Base-by-base conservation (phyloP, 176 grass and related monocot genomes). In the Areca catechu region DNA sequence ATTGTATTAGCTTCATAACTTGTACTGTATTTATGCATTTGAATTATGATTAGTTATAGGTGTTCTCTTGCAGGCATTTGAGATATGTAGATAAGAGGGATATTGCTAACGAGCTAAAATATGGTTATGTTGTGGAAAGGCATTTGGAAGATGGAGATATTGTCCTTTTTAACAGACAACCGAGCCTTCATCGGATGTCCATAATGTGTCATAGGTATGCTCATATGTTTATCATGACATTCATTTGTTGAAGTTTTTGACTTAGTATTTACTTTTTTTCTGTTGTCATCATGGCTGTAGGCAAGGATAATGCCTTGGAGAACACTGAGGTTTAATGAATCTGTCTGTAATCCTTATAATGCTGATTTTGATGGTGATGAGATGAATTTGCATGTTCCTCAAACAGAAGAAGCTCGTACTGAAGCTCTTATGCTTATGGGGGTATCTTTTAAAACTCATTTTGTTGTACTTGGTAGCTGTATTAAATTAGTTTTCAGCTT, bases 331-430 rank as follows among this genome's bases (percentile, higher is more conserved):
- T 96, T 96, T 85, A 96, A 96, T 65, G 92, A 96, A 72, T 90
- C 92, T 53, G 92, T 96, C 63, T 96, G 92, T 62, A 96, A 96
- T 58, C 92, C 92, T 15, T 96, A 96, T 51, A 96, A 96, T 87
- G 92, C 92, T 81, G 86, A 96, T 77, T 96, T 96, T 81, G 92
- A 96, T 65, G 92, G 92, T 52, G 92, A 96, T 69, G 92, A 96
- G 71, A 96, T 96, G 92, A 96, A 96, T 74, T 77, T 96, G 71
- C 92, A 96, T 77, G 86, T 96, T 34, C 92, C 92, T 55, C 92
- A 96, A 77, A 96, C 92, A 68, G 92, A 96, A 75, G 92, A 96
- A 90, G 92, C 92, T 73, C 86, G 92, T 48, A 90, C 92, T 54
- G 92, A 96, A 83, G 92, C 92, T 20, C 80, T 96, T 65, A 90